Base-by-base conservation (phyloP, 1,284 basidiomycete species). In the Taiwanofungus camphoratus region DNA sequence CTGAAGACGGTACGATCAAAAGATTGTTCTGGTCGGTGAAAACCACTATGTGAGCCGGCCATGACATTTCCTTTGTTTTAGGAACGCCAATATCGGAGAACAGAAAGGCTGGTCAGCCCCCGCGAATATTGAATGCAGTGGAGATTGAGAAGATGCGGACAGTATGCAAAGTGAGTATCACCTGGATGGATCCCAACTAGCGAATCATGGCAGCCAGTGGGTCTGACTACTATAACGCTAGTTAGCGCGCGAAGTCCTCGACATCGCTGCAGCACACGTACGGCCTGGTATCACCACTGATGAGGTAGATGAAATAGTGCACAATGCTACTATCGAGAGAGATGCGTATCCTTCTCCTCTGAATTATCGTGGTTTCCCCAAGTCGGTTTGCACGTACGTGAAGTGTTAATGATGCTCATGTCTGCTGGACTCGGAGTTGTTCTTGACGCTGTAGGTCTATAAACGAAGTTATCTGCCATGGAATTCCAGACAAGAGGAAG, bases 391-490 rank as follows among this genome's bases (percentile, higher is more conserved):
- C 84, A 95, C 88, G 82, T 89, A 68, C 59, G 87, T 77, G 19
- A 12, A 33, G 9, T 27, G 31, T 26, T 24, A 46, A 5, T 38
- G 8, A 23, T 22, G n/a, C 45, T 36, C 23, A 12, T 7, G 42
- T 4, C 11, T 4, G 7, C 12, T 2, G 19, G 2, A 19, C n/a
- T 26, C 19, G 30, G n/a, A n/a, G 16, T 36, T 23, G 32, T 24
- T 24, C 24, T 42, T 18, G 26, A n/a, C n/a, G 26, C 8, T 33
- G 33, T 33, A 42, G 87, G 23, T 92, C 90, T 21, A 71, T 99
- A 32, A 99, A 99, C 66, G 96, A 99, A 65, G 86, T 84, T 44
- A 95, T 99, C 57, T 99, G 96, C 63, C 96, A 99, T 64, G 92
- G 92, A 43, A 96, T 97, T 52, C 93, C 93, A 33, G 93, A 96